Conservation (phyloP, 768 basidiomycete species). For the Hypholoma fasciculare region DNA sequence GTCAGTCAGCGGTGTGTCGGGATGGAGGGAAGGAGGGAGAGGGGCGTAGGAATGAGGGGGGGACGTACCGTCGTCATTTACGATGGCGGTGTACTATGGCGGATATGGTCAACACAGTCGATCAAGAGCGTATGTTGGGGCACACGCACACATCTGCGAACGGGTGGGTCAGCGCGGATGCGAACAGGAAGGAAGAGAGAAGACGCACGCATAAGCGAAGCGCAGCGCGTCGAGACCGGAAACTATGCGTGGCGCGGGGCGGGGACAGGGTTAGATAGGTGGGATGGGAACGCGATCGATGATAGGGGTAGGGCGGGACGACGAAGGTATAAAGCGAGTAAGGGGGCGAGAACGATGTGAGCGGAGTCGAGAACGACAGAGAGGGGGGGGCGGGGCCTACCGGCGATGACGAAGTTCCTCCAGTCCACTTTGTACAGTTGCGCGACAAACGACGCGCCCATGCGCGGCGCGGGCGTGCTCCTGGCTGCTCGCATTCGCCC, state of each 20-base stretch:
- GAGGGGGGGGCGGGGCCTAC: not conserved
- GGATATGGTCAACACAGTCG: no score
- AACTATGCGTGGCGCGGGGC: constrained; percentile 21
- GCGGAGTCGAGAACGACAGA: no score
- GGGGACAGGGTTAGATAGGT: no score
- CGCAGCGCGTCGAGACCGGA: constrained; percentile 39
- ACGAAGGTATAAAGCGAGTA: no score
- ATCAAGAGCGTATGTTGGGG: no score
- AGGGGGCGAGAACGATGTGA: no score
- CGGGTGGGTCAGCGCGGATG: no score
- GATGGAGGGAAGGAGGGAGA: no score
- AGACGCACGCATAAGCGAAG: constrained; percentile 36
- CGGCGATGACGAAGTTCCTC: no score
- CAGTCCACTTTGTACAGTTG: constrained; percentile 40
- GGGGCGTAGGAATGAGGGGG: not conserved
- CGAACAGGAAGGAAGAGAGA: not conserved
- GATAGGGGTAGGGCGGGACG: no score
- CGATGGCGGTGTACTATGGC: constrained; percentile 32
- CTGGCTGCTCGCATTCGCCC: not conserved
- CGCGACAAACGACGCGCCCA: constrained; percentile 33
- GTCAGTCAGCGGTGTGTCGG: no score
- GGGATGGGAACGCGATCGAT: no score
- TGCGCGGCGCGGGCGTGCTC: constrained; percentile 23
- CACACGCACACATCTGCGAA: constrained; percentile 1
- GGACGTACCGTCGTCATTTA: constrained; percentile 28